Evolutionary conservation across 139 green algal species (phyloP).

Genomic region (Yamagishiella unicocca): DNA sequence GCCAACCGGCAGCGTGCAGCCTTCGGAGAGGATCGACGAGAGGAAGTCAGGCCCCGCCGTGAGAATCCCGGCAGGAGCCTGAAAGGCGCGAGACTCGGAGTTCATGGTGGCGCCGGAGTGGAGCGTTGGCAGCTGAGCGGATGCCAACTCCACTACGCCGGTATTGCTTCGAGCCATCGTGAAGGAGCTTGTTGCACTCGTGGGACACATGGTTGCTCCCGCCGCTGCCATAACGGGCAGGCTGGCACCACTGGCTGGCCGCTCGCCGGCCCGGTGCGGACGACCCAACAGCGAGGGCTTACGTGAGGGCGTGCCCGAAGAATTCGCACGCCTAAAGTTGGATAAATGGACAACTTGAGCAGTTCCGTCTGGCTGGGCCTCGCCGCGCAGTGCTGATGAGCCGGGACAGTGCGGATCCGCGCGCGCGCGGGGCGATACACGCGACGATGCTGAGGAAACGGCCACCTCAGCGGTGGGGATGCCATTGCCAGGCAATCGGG

Average conservation of each 20-base stretch:
- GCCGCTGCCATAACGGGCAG: too few species aligned
- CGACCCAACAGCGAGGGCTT: slow-evolving; percentile 10
- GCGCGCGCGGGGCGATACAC: too few species aligned
- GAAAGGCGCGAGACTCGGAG: not conserved
- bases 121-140: not conserved
- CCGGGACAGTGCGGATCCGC: too few species aligned
- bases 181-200: slow-evolving; percentile 2
- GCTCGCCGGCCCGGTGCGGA: not conserved
- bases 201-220: not conserved
- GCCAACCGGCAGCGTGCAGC: not conserved
- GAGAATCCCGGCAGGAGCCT: too few species aligned
- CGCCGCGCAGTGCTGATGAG: too few species aligned
- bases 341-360: not conserved
- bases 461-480: too few species aligned
- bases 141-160: slow-evolving; percentile 21
- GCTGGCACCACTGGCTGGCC: slow-evolving; percentile 2
- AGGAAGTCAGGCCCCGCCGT: not conserved
- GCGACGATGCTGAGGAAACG: too few species aligned
- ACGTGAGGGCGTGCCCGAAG: not conserved
- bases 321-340: not conserved
- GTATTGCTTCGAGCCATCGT: slow-evolving; percentile 4
- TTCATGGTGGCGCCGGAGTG: not conserved
- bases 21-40: slow-evolving; percentile 18
- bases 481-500: too few species aligned
- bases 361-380: too few species aligned